Percentiles rank a stretch among this genome's conserved stretches.
Evolutionary conservation across 805 yeast genomes (phyloP).

Genomic region (Jamesozyma rosinii): DNA sequence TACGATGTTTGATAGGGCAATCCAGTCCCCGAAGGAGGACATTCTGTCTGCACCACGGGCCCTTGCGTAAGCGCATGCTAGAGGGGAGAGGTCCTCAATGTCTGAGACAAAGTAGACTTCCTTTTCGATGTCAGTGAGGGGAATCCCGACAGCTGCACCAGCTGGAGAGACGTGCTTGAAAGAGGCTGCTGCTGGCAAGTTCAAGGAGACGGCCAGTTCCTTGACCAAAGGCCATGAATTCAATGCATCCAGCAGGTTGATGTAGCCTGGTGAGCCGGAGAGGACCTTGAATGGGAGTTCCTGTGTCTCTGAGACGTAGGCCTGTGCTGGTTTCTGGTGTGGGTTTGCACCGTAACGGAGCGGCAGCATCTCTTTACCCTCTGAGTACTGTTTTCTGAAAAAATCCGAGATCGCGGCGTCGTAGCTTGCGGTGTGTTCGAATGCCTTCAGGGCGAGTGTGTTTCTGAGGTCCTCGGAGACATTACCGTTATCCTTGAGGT

Average conservation of each 20-base stretch:
- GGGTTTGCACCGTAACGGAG: conserved; percentile 98
- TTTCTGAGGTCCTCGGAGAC: conserved; percentile 66
- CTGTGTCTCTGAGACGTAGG: conserved; percentile 75
- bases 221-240: conserved; percentile 98
- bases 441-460: conserved; percentile 85
- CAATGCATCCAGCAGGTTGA: conserved; percentile 88
- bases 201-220: conserved; percentile 86
- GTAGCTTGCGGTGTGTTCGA: conserved; percentile 95
- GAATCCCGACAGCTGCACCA: conserved; percentile 95
- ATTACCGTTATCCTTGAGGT: conserved; percentile 53
- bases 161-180: conserved; percentile 99
- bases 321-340: conserved; percentile 98
- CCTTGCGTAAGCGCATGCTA: conserved; percentile 96
- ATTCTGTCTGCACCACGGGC: conserved; percentile 99
- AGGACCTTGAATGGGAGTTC: conserved; percentile 87
- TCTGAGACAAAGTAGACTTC: conserved; percentile 89
- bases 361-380: conserved; percentile 78
- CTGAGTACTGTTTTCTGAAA: conserved; percentile 93
- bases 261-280: conserved; percentile 94
- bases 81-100: conserved; percentile 87
- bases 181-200: conserved; percentile 96
- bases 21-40: conserved; percentile 98
- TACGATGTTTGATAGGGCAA: conserved; percentile 91
- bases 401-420: conserved; percentile 92
- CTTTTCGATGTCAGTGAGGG: conserved; percentile 83